Base-by-base conservation (phyloP, 306 rosid genomes). In the Mimosa bimucronata region DNA sequence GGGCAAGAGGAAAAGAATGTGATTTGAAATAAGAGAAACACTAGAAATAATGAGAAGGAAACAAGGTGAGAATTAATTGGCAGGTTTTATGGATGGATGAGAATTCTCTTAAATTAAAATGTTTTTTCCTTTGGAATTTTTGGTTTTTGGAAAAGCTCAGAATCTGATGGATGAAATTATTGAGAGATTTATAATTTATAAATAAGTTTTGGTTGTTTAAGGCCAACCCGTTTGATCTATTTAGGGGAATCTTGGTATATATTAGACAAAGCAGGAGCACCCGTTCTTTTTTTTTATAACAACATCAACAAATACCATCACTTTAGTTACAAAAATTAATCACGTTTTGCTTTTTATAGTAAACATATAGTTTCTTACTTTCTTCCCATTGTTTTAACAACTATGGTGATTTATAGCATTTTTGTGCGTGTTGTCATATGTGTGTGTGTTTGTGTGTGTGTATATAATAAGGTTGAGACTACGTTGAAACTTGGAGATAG, bases 31-130 rank as follows among this genome's bases (percentile, higher is more conserved):
- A 73, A 1, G 25, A 79, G 85, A 16, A 82, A 60, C 57, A 21
- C 62, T 68, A 61, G 53, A 66, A 21, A 19, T 74, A 74, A 15
- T 40, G 26, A 79, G 26, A 48, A 82, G 53, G 61, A 64, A 19
- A 71, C 14, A 57, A 25, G 55, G 74, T 3, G 28, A 9, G 18
- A 25, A 58, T 58, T 58, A 21, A 21, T 40, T 3, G 19, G 52
- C 60, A 53, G 26, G 60, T 7, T n/a, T 42, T 60, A 4, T 23
- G 74, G 37, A 14, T 69, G 53, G 74, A 42, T 23, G 74, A 23
- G 53, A 69, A 69, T 41, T 34, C 3, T 37, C 14, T 3, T 37
- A 1, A 58, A 58, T 58, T 58, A 55, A n/a, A 7, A 55, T 60
- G 66, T 60, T 58, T 58, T 58, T 60, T 37, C 0, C 8, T 37